A percentile compares a stretch with the other conserved stretches of the same genome.
These are phyloP conservation scores for Magnusiomyces ingens DNA, from an alignment of 1,139 yeast genomes.

Conservation along the genomic window DNA sequence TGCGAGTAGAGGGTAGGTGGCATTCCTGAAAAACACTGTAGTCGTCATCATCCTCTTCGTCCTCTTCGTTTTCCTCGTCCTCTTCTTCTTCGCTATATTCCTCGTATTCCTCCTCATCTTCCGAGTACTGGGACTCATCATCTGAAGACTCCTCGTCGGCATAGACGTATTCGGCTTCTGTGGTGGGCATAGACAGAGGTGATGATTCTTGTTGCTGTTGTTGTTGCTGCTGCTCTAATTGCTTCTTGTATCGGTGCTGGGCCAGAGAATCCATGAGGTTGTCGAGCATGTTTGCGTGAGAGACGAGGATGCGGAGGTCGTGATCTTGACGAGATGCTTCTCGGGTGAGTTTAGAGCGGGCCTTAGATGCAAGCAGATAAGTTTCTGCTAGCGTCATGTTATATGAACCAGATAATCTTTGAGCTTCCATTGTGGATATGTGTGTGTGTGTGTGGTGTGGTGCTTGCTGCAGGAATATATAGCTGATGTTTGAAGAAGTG, in stretches of 20 bases:
- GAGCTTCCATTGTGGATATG: background rate
- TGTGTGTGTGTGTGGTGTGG: background rate
- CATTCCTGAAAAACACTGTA: constrained; percentile 13
- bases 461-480: too few species aligned
- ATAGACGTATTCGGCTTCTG: constrained; percentile 7
- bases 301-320: constrained; percentile 54
- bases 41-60: constrained; percentile 15
- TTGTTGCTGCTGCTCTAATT: constrained; percentile 6
- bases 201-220: too few species aligned
- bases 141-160: too few species aligned
- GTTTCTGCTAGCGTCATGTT: constrained; percentile 45
- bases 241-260: constrained; percentile 16
- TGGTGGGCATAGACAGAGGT: constrained; percentile 3
- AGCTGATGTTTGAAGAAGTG: too few species aligned
- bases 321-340: constrained; percentile 61
- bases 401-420: constrained; percentile 1
- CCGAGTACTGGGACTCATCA: too few species aligned
- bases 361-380: constrained; percentile 61
- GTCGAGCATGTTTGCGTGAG: constrained; percentile 74
- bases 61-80: constrained; percentile 11
- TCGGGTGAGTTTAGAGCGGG: constrained; percentile 57
- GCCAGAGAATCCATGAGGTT: constrained; percentile 47
- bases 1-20: background rate
- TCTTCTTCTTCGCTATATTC: constrained; percentile 16
- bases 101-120: constrained; percentile 13